Percentiles rank a stretch among this genome's conserved stretches.
phyloP scores from a whole-genome alignment of 2,329 filamentous ascomycete species.

The Dendryphion nanum region DNA sequence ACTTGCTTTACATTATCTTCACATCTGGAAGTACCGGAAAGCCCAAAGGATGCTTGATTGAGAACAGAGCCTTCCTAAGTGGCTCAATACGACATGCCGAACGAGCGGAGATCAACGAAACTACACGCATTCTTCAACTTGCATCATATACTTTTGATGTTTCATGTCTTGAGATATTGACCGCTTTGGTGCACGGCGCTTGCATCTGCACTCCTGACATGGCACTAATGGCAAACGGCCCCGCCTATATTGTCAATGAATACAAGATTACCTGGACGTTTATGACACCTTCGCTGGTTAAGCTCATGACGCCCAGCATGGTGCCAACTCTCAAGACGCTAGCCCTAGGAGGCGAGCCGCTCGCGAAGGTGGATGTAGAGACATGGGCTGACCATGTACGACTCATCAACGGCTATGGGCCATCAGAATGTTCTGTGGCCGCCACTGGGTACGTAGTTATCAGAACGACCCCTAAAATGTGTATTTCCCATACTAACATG shows the following conservation, averaged over 20 bases:
- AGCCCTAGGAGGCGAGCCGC: slow-evolving; percentile 42
- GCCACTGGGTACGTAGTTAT: no score
- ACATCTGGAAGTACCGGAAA: slow-evolving; percentile 40
- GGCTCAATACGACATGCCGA: slow-evolving; percentile 6
- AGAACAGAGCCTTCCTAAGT: slow-evolving; percentile 9
- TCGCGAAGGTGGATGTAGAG: slow-evolving; percentile 7
- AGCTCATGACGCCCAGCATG: slow-evolving; percentile 40
- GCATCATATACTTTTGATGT: slow-evolving; percentile 59
- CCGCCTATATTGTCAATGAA: slow-evolving; percentile 51
- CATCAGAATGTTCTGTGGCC: slow-evolving; percentile 7
- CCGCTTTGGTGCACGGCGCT: slow-evolving; percentile 55
- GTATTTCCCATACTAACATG: no score
- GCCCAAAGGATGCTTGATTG: slow-evolving; percentile 54
- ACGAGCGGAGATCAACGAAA: slow-evolving; percentile 3
- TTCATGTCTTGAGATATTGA: slow-evolving; percentile 54
- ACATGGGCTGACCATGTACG: slow-evolving; percentile 6
- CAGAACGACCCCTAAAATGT: no score
- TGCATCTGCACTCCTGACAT: slow-evolving; percentile 58
- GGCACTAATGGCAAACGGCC: slow-evolving; percentile 51
- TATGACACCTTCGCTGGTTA: slow-evolving; percentile 56
- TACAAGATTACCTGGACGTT: slow-evolving; percentile 56
- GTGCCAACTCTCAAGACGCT: slow-evolving; percentile 43
- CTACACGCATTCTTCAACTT: slow-evolving; percentile 41
- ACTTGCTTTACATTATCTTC: slow-evolving; percentile 60
- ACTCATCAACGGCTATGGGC: slow-evolving; percentile 10